phyloP scores from a whole-genome alignment of 1,139 yeast species.

The Nakaseomyces uthaithaninus region DNA sequence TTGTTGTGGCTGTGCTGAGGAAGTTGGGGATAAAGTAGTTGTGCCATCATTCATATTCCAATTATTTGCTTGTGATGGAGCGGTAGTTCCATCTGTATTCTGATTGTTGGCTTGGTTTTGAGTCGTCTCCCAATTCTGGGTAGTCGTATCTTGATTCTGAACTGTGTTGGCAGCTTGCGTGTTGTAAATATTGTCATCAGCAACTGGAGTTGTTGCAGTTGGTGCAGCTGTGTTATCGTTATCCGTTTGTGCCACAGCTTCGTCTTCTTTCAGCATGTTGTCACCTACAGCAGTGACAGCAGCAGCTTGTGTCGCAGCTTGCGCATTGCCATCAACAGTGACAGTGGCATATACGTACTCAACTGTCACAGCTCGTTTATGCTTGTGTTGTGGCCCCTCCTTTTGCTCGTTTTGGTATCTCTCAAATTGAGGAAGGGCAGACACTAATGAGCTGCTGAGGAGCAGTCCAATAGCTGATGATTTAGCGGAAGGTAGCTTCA shows the following conservation, averaged over 20 bases:
- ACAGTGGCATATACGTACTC: slow-evolving; percentile 74
- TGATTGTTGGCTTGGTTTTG: background rate
- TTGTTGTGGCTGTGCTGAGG: slow-evolving; percentile 16
- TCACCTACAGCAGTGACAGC: slow-evolving; percentile 11
- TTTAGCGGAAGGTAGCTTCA: slow-evolving; percentile 3
- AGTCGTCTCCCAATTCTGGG: background rate
- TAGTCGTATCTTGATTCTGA: background rate
- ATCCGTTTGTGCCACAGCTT: slow-evolving; percentile 9
- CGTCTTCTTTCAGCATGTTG: slow-evolving; percentile 4
- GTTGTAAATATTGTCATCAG: slow-evolving; percentile 6
- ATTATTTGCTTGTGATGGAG: background rate
- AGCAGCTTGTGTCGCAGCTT: slow-evolving; percentile 13
- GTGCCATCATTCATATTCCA: slow-evolving; percentile 18
- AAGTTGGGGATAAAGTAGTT: slow-evolving; percentile 20
- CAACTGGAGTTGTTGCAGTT: slow-evolving; percentile 28
- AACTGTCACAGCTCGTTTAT: slow-evolving; percentile 68
- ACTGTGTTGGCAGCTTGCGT: background rate
- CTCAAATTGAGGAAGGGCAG: slow-evolving; percentile 23
- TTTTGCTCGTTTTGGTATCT: slow-evolving; percentile 21
- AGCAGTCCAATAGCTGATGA: slow-evolving; percentile 3
- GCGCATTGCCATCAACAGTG: slow-evolving; percentile 49
- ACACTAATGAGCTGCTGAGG: slow-evolving; percentile 13
- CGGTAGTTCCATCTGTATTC: slow-evolving; percentile 12
- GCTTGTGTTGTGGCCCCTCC: slow-evolving; percentile 34
- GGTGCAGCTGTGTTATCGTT: slow-evolving; percentile 11